phyloP scores from a whole-genome alignment of 208 protist genomes.

The Endotrypanum monterogeii region DNA sequence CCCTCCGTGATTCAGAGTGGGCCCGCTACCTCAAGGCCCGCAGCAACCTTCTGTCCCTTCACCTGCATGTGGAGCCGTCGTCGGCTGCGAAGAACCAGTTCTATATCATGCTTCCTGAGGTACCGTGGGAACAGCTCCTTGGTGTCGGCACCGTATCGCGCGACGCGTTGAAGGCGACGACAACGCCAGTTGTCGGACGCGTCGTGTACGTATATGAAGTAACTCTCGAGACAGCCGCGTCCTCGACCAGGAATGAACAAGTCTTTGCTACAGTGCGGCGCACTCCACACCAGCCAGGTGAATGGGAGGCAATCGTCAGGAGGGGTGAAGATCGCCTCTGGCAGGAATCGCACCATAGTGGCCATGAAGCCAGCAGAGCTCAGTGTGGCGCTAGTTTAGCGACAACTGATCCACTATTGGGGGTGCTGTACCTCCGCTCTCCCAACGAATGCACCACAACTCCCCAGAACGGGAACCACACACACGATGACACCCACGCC shows the following conservation, averaged over 20 bases:
- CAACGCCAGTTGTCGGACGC: conserved; percentile 17
- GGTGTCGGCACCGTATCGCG: background rate
- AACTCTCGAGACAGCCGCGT: background rate
- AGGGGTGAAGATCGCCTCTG: background rate
- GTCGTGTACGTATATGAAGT: conserved; percentile 29
- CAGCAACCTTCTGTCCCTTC: conserved; percentile 22
- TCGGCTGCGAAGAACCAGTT: conserved; percentile 4
- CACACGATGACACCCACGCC: background rate
- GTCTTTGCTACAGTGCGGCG: conserved; percentile 5
- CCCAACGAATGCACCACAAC: background rate
- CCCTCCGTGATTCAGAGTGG: conserved; percentile 8
- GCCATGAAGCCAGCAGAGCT: background rate
- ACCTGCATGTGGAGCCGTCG: conserved; percentile 11
- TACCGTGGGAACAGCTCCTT: conserved; percentile 28
- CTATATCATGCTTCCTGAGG: conserved; percentile 34
- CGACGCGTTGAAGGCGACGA: background rate
- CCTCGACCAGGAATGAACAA: conserved; percentile 4
- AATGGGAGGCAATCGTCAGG: conserved; percentile 9
- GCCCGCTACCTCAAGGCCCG: conserved; percentile 14
- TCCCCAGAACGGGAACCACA: background rate
- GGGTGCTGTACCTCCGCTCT: conserved; percentile 1
- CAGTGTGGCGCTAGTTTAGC: background rate
- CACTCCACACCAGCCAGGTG: conserved; percentile 3
- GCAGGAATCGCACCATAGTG: background rate
- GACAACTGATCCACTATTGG: background rate